A percentile compares a stretch with the other conserved stretches of the same genome.
phyloP scores from a whole-genome alignment of 768 basidiomycete genomes.

The Podaxis pistillaris region DNA sequence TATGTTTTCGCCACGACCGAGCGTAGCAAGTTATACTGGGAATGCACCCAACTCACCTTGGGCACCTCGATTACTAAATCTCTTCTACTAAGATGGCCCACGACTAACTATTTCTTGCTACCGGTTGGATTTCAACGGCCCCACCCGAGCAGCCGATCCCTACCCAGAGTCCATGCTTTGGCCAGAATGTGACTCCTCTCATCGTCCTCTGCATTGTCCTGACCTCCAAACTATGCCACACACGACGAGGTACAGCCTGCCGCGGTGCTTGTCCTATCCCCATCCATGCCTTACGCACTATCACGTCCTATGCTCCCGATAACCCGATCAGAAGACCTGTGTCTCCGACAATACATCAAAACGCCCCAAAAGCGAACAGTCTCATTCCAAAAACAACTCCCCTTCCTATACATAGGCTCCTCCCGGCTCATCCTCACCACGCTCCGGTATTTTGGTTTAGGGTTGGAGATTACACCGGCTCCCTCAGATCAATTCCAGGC shows the following conservation, averaged over 20 bases:
- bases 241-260: background rate
- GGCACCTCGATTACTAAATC: too few relatives aligned
- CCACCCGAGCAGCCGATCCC: too few relatives aligned
- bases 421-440: background rate
- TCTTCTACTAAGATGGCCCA: too few relatives aligned
- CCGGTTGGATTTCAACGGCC: too few relatives aligned
- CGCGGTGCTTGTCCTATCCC: background rate
- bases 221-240: background rate
- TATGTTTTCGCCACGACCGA: too few relatives aligned
- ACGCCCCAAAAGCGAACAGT: too few relatives aligned
- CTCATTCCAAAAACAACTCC: too few relatives aligned
- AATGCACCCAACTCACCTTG: too few relatives aligned
- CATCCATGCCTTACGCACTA: background rate
- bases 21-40: too few relatives aligned
- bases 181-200: background rate
- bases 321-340: background rate
- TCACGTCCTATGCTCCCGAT: background rate
- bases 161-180: too few relatives aligned
- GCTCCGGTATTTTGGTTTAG: background rate
- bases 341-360: too few relatives aligned
- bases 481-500: background rate
- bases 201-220: background rate
- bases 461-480: background rate
- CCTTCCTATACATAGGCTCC: background rate
- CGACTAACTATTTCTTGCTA: too few relatives aligned